These are phyloP conservation scores for Kodamaea fukazawae DNA, from an alignment of 805 yeast genomes.

Conservation along the genomic window DNA sequence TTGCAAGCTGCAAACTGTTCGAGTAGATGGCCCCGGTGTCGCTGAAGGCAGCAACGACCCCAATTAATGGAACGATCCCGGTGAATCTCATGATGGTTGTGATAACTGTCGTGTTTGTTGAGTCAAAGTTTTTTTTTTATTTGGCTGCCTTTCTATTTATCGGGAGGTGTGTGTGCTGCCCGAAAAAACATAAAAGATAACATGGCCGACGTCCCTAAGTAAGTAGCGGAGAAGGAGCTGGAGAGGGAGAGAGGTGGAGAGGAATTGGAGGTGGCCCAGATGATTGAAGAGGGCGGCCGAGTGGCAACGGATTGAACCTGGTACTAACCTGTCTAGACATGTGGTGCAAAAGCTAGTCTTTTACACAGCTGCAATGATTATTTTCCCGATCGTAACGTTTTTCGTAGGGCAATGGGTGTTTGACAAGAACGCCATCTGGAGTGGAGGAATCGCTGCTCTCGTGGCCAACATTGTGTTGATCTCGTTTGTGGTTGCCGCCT, in stretches of 20 bases:
- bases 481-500: conserved; percentile 72
- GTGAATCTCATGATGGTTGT: conserved; percentile 10
- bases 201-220: conserved; percentile 16
- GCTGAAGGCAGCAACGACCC: conserved; percentile 20
- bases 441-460: conserved; percentile 80
- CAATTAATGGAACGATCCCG: conserved; percentile 9
- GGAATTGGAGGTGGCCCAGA: neutral
- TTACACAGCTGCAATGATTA: conserved; percentile 75
- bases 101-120: neutral
- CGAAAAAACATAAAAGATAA: neutral
- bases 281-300: no score
- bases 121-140: conserved; percentile 1
- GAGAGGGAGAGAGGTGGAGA: neutral
- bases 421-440: conserved; percentile 54
- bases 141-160: neutral
- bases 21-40: conserved; percentile 25
- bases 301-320: no score
- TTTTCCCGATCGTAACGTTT: conserved; percentile 62
- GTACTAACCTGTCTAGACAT: conserved; percentile 36
- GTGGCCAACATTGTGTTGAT: conserved; percentile 72
- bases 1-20: conserved; percentile 6
- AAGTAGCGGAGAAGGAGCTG: conserved; percentile 5
- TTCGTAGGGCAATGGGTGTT: conserved; percentile 50
- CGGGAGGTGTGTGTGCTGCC: neutral
- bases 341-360: conserved; percentile 68